Percentiles rank a stretch among this genome's conserved stretches.
These are phyloP conservation scores for Debaryomyces psychrophilus DNA, from an alignment of 1,139 yeast species.

Conservation along the genomic window DNA sequence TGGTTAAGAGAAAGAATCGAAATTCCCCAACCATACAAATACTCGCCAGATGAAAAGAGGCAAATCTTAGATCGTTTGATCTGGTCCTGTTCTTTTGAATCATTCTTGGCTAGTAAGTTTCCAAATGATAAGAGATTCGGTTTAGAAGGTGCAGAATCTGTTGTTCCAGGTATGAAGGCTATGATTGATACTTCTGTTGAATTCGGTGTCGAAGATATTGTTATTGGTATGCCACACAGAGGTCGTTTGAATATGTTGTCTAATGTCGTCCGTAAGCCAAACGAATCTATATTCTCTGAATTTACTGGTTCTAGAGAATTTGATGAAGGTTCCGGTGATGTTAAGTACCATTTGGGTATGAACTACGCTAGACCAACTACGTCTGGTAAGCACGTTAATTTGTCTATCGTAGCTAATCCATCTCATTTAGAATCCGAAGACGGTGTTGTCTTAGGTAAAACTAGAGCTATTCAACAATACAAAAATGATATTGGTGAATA, in stretches of 20 bases:
- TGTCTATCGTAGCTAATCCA: conserved; percentile 97
- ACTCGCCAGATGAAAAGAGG: conserved; percentile 86
- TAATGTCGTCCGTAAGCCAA: conserved; percentile 97
- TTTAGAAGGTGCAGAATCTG: conserved; percentile 96
- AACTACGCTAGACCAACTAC: conserved; percentile 99
- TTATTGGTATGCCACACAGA: conserved; percentile 99
- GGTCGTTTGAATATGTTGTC: conserved; percentile 98
- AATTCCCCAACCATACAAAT: conserved; percentile 85
- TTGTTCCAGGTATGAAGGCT: conserved; percentile 96
- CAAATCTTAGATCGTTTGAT: conserved; percentile 94
- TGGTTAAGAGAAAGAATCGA: conserved; percentile 98
- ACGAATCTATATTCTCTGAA: conserved; percentile 95
- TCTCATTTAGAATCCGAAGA: conserved; percentile 99
- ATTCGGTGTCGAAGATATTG: conserved; percentile 90
- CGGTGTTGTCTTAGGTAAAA: conserved; percentile 97
- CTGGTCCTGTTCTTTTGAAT: conserved; percentile 95
- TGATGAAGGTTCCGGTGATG: conserved; percentile 97
- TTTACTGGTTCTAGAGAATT: conserved; percentile 87
- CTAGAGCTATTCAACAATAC: conserved; percentile 93
- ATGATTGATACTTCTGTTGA: conserved; percentile 93
- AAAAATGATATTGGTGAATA: conserved; percentile 82
- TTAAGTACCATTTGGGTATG: conserved; percentile 98
- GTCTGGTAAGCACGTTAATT: conserved; percentile 93
- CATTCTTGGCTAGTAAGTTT: conserved; percentile 89
- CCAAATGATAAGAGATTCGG: conserved; percentile 99